These are phyloP conservation scores for Papiliotrema flavescens DNA, from an alignment of 1,284 basidiomycete species.

Conservation along the genomic window DNA sequence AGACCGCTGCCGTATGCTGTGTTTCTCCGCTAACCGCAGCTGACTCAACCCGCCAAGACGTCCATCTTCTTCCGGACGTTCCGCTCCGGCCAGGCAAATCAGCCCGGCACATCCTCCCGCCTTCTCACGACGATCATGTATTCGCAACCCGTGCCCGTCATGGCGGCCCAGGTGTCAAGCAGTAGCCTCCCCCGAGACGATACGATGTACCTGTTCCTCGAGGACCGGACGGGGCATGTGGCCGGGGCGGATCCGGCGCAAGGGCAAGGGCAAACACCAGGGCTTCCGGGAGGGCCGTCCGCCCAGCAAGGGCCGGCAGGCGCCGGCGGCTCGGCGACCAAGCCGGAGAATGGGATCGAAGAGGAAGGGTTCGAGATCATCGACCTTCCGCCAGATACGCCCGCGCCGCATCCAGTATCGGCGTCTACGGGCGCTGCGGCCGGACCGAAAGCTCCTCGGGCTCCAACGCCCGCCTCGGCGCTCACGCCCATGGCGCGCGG, in stretches of 20 bases:
- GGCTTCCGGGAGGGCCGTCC: too few relatives aligned
- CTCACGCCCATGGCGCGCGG: neutral
- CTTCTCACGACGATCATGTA: slow-evolving; percentile 34
- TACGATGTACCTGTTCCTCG: slow-evolving; percentile 9
- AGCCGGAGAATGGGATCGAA: slow-evolving; percentile 8
- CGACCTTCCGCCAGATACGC: slow-evolving; percentile 10
- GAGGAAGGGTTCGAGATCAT: slow-evolving; percentile 35
- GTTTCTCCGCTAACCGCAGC: slow-evolving; percentile 12
- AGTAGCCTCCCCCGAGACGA: neutral
- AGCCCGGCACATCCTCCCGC: slow-evolving; percentile 10
- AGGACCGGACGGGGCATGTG: neutral
- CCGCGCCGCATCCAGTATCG: neutral
- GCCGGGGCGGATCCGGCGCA: slow-evolving; percentile 24
- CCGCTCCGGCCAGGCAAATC: slow-evolving; percentile 5
- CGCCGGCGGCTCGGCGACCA: too few relatives aligned
- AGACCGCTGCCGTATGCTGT: neutral
- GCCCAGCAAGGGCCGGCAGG: neutral
- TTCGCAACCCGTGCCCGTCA: slow-evolving; percentile 14
- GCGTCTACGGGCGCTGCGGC: neutral
- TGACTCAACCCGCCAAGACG: slow-evolving; percentile 29
- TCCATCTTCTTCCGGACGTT: slow-evolving; percentile 38
- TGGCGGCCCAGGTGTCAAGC: neutral
- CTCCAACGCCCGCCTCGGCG: neutral
- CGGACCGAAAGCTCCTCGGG: neutral
- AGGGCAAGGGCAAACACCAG: neutral